A percentile compares a stretch with the other conserved stretches of the same genome.
phyloP scores from a whole-genome alignment of 2,329 filamentous ascomycete genomes.

The Graphiopsis chlorocephala region DNA sequence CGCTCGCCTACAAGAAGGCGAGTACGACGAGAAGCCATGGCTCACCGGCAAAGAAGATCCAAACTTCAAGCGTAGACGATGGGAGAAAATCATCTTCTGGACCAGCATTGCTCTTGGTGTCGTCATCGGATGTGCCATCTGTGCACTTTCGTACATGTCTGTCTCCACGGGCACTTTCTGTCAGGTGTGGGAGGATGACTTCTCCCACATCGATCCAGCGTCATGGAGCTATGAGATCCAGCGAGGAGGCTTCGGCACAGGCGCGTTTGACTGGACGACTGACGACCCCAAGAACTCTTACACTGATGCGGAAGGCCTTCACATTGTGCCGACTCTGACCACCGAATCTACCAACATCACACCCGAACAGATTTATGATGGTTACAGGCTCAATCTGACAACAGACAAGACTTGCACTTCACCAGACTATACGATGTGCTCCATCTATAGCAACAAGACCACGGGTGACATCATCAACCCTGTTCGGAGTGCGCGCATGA shows the following conservation, averaged over 20 bases:
- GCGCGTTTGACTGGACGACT: constrained; percentile 74
- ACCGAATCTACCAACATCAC: constrained; percentile 61
- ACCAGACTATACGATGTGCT: constrained; percentile 55
- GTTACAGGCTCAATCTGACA: constrained; percentile 57
- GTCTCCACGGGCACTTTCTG: constrained; percentile 74
- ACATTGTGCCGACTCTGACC: constrained; percentile 71
- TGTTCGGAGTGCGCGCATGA: constrained; percentile 70
- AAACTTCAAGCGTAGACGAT: constrained; percentile 37
- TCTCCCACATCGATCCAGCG: constrained; percentile 53
- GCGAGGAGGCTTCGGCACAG: constrained; percentile 70
- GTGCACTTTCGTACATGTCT: constrained; percentile 65
- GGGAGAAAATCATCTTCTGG: constrained; percentile 74
- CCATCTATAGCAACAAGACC: constrained; percentile 68
- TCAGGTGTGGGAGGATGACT: constrained; percentile 62
- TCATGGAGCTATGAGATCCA: constrained; percentile 72
- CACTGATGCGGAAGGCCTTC: constrained; percentile 62
- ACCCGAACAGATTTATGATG: constrained; percentile 15
- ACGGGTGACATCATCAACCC: constrained; percentile 73
- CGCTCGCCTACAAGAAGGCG: constrained; percentile 14
- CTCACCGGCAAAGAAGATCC: constrained; percentile 14
- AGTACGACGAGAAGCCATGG: constrained; percentile 17
- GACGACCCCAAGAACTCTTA: constrained; percentile 67
- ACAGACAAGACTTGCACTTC: constrained; percentile 66
- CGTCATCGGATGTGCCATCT: constrained; percentile 66
- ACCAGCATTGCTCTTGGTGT: constrained; percentile 67